Conservation (phyloP, 164 flowering plant species). For the Vitis labrusca region DNA sequence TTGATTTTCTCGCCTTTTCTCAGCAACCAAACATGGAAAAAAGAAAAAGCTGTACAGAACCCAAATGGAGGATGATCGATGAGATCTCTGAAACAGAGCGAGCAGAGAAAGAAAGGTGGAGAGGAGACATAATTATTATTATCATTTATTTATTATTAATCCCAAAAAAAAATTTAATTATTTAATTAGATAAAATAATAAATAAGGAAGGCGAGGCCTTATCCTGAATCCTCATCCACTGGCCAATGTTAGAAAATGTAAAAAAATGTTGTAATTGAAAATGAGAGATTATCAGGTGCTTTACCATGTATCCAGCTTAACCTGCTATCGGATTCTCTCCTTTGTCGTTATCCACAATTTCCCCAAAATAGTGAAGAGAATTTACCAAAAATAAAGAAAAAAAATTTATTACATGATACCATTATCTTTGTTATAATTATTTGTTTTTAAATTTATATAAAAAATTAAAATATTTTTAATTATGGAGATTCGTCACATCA, state of each 20-base stretch:
- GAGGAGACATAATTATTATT: slow-evolving; percentile 5
- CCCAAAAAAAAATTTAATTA: neutral
- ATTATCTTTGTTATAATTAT: no score
- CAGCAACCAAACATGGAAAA: neutral
- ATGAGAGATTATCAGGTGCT: neutral
- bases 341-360: neutral
- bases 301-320: neutral
- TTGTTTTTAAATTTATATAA: no score
- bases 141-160: neutral
- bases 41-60: neutral
- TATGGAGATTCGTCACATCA: no score
- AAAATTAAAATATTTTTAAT: no score
- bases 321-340: neutral
- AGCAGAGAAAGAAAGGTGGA: neutral
- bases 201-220: neutral
- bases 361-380: neutral
- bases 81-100: slow-evolving; percentile 1
- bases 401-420: no score
- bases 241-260: neutral
- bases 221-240: slow-evolving; percentile 1
- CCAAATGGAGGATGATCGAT: neutral
- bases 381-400: neutral
- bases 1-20: neutral
- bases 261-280: neutral
- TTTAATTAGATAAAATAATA: neutral